Evolutionary conservation across 192 early-diverging fungal genomes (phyloP).

Genomic region (Coemansia guatemalensis): DNA sequence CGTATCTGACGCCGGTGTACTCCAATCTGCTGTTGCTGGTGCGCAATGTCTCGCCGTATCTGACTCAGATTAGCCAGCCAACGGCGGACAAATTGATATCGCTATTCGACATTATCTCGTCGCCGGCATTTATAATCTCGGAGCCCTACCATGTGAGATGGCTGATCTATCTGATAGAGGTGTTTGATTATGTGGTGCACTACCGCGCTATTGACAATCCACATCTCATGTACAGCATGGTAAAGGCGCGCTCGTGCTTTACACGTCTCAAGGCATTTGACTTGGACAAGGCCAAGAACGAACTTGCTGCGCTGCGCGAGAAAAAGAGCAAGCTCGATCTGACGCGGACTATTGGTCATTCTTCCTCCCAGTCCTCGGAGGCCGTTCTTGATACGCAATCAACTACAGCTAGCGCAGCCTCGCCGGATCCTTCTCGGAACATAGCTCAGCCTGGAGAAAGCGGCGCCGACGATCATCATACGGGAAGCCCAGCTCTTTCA

Average conservation of each 20-base stretch:
- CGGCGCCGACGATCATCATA: conserved; percentile 21
- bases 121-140: conserved; percentile 75
- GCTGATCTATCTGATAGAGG: conserved; percentile 74
- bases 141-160: conserved; percentile 76
- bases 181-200: conserved; percentile 80
- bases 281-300: conserved; percentile 61
- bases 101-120: conserved; percentile 74
- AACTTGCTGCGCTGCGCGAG: conserved; percentile 54
- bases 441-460: conserved; percentile 28
- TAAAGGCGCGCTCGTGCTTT: conserved; percentile 72
- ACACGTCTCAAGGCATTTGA: conserved; percentile 67
- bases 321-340: conserved; percentile 50
- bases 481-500: conserved; percentile 54
- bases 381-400: background rate
- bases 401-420: background rate
- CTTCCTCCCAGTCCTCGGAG: conserved; percentile 3
- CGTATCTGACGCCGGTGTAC: conserved; percentile 65
- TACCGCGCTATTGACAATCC: conserved; percentile 83
- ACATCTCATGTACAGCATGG: conserved; percentile 76
- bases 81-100: conserved; percentile 72
- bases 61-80: conserved; percentile 70
- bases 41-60: conserved; percentile 78
- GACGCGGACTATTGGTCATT: conserved; percentile 33
- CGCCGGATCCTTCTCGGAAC: conserved; percentile 4
- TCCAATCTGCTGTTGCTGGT: conserved; percentile 77